Evolutionary conservation across 1,284 basidiomycete species (phyloP), one percentile per base, ranked within the genome.

Genomic region (Porphyrellus sp.): DNA sequence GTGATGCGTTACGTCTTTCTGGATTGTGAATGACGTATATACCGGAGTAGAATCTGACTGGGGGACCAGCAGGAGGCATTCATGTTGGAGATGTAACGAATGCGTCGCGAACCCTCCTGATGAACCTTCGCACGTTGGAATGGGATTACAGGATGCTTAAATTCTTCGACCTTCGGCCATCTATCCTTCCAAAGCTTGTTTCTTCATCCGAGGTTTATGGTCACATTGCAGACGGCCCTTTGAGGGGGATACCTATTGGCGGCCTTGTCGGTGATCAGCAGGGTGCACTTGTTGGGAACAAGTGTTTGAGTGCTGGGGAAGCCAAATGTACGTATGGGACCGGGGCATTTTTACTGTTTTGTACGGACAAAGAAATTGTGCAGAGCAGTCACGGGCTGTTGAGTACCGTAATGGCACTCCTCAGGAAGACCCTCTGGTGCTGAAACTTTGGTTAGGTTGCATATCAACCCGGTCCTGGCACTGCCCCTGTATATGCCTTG

Each of bases 201-300:
- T 94, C 91, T 11, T 92, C 93, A 11, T 92, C 93, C 4, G 91
- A 98, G 71, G 85, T 94, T 1, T 98, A 97, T 72, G 96, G 95
- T 39, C 74, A 81, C 34, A 78, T 98, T 46, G 73, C 77, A 11
- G 72, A 75, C 28, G 89, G 91, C 3, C 65, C 86, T 1, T 77
- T 98, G 52, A 77, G 81, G 56, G 92, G 89, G 39, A 78, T 94
- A 18, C 86, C 86, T 30, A 91, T 98, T 51, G 93, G 88, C 23
- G 96, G 95, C 30, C 84, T 98, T 46, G 85, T 96, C 13, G 96
- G 96, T 27, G 96, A 99, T 70, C 96, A 99, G 74, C 96, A 98
- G 72, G 95, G 91, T 16, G 96, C 96, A 11, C 77, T 99, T 21
- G 85, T 98, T 46, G 96, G 97, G 0, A 98, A 99, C 77, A 98